Evolutionary conservation across 805 yeast genomes (phyloP).

Genomic region (Kuraishia cidri): DNA sequence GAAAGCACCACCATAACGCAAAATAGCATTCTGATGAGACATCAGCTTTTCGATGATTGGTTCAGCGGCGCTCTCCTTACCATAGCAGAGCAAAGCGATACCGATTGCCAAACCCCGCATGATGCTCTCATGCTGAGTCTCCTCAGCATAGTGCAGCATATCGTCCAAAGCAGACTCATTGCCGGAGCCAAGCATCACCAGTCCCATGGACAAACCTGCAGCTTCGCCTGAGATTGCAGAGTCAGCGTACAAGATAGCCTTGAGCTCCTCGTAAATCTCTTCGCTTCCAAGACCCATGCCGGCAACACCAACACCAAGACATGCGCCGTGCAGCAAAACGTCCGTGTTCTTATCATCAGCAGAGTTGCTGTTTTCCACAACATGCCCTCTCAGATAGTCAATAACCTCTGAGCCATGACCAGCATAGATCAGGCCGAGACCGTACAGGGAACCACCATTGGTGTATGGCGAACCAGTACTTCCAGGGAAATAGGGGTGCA

Average conservation of each 20-base stretch:
- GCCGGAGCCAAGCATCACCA: slow-evolving; percentile 91
- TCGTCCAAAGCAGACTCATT: slow-evolving; percentile 58
- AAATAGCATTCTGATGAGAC: slow-evolving; percentile 67
- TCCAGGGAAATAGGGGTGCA: slow-evolving; percentile 89
- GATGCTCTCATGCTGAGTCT: slow-evolving; percentile 92
- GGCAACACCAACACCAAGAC: slow-evolving; percentile 91
- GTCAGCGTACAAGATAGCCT: slow-evolving; percentile 78
- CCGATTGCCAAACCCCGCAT: slow-evolving; percentile 91
- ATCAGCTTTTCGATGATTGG: slow-evolving; percentile 54
- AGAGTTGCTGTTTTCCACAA: slow-evolving; percentile 46
- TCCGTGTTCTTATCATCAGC: slow-evolving; percentile 46
- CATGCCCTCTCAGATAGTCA: slow-evolving; percentile 64
- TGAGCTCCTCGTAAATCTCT: slow-evolving; percentile 71
- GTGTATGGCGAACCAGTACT: slow-evolving; percentile 74
- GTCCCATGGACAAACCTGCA: slow-evolving; percentile 93
- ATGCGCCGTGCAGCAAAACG: slow-evolving; percentile 89
- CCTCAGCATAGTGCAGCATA: slow-evolving; percentile 86
- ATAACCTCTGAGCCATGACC: slow-evolving; percentile 91
- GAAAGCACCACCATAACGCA: slow-evolving; percentile 94
- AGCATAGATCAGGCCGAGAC: slow-evolving; percentile 88
- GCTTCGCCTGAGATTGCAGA: slow-evolving; percentile 94
- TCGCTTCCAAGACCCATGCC: slow-evolving; percentile 86
- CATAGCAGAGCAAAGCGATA: slow-evolving; percentile 78
- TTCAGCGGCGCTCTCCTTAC: slow-evolving; percentile 78
- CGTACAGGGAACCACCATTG: slow-evolving; percentile 92